Evolutionary conservation across 129 eudicot genomes (phyloP), one percentile per base, ranked within the genome.

Genomic region (Solidago caesia): DNA sequence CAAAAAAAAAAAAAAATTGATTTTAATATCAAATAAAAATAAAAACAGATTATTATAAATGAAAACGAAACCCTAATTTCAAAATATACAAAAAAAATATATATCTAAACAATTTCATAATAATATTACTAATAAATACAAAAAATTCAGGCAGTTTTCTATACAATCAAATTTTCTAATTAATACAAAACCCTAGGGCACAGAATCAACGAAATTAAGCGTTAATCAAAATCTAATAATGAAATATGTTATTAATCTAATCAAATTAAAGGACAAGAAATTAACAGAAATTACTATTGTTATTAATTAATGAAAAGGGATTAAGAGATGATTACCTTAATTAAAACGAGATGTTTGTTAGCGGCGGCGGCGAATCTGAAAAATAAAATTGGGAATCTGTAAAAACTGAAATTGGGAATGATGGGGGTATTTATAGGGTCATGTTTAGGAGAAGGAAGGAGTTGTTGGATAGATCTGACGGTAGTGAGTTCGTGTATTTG

Each of bases 401-500:
- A 13, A 27, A 7, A 27, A 7, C 39, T 42, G 5, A 27, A 10
- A 5, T 27, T 14, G 56, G 7, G 12, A 11, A 53, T 15, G 5
- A 1, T 55, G 4, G 25, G 25, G 77, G 70, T 74, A 62, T 74
- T 61, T 61, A 74, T 74, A n/a, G 60, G 58, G 77, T 60, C 15
- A 7, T 60, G 2, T 5, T 26, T 44, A 13, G 7, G 14, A 33
- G 52, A 7, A 27, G 27, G 25, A 57, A 6, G 73, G 12, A 43
- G 63, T 71, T 33, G 51, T 33, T 33, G 39, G 62, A 58, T 47
- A 69, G 70, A 74, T 76, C 68, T 14, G 48, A 68, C 49, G 81
- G 67, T 59, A 5, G 8, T 68, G 74, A 58, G 46, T 45, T 5
- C 25, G 48, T 66, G 26, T 45, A 14, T 52, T 3, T 68, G 75